Evolutionary conservation across 768 basidiomycete genomes (phyloP), one percentile per base, ranked within the genome.

Genomic region (Psilocybe cubensis): DNA sequence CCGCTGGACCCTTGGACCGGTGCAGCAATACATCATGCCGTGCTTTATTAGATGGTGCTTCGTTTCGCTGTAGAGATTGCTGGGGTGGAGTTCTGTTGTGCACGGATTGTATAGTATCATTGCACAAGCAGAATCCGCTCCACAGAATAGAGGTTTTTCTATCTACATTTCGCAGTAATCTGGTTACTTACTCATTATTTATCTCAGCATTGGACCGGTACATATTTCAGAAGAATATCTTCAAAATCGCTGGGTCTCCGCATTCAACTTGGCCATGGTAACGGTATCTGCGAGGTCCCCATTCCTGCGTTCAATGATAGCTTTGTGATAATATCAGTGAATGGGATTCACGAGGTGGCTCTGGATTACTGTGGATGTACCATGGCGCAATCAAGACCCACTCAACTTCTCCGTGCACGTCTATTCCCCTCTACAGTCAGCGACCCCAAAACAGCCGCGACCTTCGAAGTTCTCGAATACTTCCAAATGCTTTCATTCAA

Each of bases 281-380:
- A 46, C 10, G 60, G 60, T 2, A 25, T 4, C 2, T 70, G 70
- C 35, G 25, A 53, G 1, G 23, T n/a, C 61, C 68, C 3, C 24
- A 52, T 23, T 23, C 28, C 1, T 40, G 58, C 18, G 4, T 24
- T 46, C 4, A 54, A 57, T 24, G 58, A 70, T n/a, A 58, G 69
- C 8, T 75, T 75, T 52, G 52, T 64, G 5, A 55, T 77, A n/a
- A 59, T 76, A 25, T 60, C 72, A 51, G 43, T 35, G 2, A 59
- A 63, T 51, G 72, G 68, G 0, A 66, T 77, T 10, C 74, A 74
- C 45, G 9, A 52, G 1, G 64, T 77, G 11, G 47, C 29, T 2
- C 42, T 76, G 1, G 63, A 71, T 54, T 76, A 66, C 55, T 77
- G 76, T 52, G 64, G 55, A 9, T 77, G 75, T 57, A 41, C 50